Conservation (phyloP, 805 yeast species). For the Candida oleophila region DNA sequence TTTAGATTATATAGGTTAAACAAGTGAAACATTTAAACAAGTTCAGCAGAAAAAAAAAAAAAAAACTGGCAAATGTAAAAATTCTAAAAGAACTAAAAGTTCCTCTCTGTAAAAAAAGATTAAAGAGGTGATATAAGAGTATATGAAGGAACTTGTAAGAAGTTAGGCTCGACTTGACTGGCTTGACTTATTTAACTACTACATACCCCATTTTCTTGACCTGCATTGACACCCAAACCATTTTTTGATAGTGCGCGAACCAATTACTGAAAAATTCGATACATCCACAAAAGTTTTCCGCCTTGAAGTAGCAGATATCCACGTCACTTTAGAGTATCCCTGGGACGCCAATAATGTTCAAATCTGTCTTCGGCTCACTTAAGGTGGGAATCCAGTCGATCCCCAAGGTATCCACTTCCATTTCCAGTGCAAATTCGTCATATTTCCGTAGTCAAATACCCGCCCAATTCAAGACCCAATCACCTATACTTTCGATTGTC, state of each 20-base stretch:
- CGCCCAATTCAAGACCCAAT: background rate
- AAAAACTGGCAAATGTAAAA: too few relatives aligned
- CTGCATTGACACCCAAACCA: too few relatives aligned
- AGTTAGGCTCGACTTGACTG: too few relatives aligned
- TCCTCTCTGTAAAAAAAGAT: too few relatives aligned
- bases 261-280: conserved; percentile 1
- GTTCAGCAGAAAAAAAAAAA: too few relatives aligned
- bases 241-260: background rate
- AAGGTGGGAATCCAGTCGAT: conserved; percentile 1
- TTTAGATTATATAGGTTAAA: too few relatives aligned
- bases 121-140: too few relatives aligned
- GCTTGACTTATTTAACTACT: too few relatives aligned
- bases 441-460: background rate
- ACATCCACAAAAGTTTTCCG: background rate
- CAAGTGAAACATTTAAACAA: too few relatives aligned
- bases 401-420: background rate
- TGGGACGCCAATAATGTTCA: conserved; percentile 1
- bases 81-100: too few relatives aligned
- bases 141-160: too few relatives aligned
- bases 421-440: background rate
- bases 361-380: background rate
- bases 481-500: background rate
- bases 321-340: background rate
- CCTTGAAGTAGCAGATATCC: background rate
- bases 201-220: too few relatives aligned